These are phyloP conservation scores for Grifola frondosa DNA, from an alignment of 1,284 basidiomycete species.

Conservation along the genomic window DNA sequence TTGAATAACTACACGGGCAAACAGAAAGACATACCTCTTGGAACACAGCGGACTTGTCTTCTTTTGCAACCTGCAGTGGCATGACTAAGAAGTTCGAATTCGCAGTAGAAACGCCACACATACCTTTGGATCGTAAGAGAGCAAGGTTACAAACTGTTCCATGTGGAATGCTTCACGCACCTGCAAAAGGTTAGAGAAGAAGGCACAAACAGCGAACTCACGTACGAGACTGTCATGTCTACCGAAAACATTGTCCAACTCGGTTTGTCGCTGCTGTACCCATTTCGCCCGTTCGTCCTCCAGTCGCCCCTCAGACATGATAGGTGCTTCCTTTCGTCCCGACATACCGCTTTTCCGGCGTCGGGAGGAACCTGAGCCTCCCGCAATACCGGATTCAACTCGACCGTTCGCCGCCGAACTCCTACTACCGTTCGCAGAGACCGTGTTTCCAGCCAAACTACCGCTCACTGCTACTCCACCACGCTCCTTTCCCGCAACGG, in stretches of 20 bases:
- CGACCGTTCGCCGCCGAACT: no score
- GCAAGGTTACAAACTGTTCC: conserved; percentile 73
- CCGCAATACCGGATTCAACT: not conserved
- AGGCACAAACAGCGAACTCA: conserved; percentile 16
- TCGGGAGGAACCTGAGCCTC: not conserved
- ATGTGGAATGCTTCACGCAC: conserved; percentile 85
- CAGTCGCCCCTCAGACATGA: conserved; percentile 18
- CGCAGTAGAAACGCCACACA: no score
- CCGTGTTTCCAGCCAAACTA: no score
- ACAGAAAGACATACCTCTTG: conserved; percentile 54
- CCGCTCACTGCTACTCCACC: no score
- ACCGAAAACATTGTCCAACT: conserved; percentile 61
- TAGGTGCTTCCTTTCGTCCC: not conserved
- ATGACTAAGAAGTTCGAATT: no score
- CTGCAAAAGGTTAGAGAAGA: conserved; percentile 34
- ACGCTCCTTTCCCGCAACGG: no score
- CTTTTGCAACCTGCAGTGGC: conserved; percentile 61
- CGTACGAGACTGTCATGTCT: conserved; percentile 75
- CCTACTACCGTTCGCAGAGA: no score
- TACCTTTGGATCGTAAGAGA: conserved; percentile 75
- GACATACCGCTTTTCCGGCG: not conserved
- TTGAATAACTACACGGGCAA: no score
- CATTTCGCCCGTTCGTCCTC: conserved; percentile 40
- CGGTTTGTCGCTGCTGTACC: conserved; percentile 55
- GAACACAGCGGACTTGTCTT: conserved; percentile 73